phyloP scores from a whole-genome alignment of 768 basidiomycete species.

The Mycena crocata region DNA sequence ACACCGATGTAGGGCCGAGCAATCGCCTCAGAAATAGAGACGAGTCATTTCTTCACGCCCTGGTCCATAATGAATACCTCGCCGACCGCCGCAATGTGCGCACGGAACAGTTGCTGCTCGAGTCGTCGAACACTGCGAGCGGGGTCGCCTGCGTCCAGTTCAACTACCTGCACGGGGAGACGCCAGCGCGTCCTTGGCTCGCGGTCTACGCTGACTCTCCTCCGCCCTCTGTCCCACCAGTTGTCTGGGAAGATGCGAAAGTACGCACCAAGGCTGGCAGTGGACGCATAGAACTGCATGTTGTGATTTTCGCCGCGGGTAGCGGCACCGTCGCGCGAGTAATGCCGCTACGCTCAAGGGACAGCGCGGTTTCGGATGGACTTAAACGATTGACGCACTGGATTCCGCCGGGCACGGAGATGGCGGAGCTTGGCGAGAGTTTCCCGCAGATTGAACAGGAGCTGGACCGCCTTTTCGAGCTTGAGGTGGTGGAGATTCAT shows the following conservation, averaged over 20 bases:
- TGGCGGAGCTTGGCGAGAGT: background rate
- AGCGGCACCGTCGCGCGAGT: background rate
- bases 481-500: background rate
- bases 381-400: background rate
- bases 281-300: background rate
- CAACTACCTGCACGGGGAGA: too few relatives aligned
- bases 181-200: too few relatives aligned
- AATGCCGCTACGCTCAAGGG: background rate
- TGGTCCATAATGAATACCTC: background rate
- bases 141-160: too few relatives aligned
- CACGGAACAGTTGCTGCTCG: background rate
- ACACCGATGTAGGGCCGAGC: background rate
- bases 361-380: background rate
- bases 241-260: background rate
- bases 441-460: background rate
- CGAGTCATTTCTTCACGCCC: background rate
- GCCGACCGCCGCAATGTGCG: background rate
- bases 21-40: background rate
- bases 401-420: background rate
- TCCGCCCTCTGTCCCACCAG: too few relatives aligned
- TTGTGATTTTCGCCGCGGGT: background rate
- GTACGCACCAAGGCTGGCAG: background rate
- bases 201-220: too few relatives aligned
- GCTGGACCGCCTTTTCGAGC: background rate
- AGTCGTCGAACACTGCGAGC: background rate